phyloP scores from a whole-genome alignment of 1,139 yeast species.

The Candida labiduridarum region DNA sequence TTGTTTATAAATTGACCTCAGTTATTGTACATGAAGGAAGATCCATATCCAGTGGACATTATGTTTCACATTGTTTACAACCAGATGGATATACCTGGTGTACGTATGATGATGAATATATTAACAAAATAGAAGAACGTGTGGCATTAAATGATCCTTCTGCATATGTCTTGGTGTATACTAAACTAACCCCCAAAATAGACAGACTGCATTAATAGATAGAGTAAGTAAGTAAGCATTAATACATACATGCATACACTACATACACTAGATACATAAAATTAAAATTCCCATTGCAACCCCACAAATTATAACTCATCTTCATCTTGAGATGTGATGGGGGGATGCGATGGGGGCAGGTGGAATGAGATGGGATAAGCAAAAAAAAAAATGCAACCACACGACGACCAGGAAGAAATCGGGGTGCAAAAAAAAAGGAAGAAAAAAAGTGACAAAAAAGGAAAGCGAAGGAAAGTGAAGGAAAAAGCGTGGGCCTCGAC shows the following conservation, averaged over 20 bases:
- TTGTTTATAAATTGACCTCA: conserved; percentile 66
- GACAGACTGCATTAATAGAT: conserved; percentile 4
- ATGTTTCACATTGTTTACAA: conserved; percentile 86
- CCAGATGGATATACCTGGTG: conserved; percentile 87
- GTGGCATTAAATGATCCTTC: conserved; percentile 80
- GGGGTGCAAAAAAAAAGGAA: conserved; percentile 2
- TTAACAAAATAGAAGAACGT: conserved; percentile 70
- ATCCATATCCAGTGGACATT: conserved; percentile 90
- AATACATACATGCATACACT: neutral
- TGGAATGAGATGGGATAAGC: too few relatives aligned
- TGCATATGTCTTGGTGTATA: conserved; percentile 86
- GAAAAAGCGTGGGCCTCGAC: neutral
- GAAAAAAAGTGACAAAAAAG: neutral
- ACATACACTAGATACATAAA: neutral
- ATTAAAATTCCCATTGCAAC: too few relatives aligned
- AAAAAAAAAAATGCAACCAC: conserved; percentile 1
- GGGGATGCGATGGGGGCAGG: too few relatives aligned
- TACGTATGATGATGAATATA: conserved; percentile 90
- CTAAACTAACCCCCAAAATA: conserved; percentile 57
- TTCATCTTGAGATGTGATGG: too few relatives aligned
- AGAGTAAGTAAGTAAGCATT: neutral
- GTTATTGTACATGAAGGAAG: conserved; percentile 96
- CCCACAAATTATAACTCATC: too few relatives aligned
- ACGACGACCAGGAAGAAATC: neutral
- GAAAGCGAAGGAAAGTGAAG: too few relatives aligned